phyloP scores from a whole-genome alignment of 768 basidiomycete species.

The Chalciporus piperatus region DNA sequence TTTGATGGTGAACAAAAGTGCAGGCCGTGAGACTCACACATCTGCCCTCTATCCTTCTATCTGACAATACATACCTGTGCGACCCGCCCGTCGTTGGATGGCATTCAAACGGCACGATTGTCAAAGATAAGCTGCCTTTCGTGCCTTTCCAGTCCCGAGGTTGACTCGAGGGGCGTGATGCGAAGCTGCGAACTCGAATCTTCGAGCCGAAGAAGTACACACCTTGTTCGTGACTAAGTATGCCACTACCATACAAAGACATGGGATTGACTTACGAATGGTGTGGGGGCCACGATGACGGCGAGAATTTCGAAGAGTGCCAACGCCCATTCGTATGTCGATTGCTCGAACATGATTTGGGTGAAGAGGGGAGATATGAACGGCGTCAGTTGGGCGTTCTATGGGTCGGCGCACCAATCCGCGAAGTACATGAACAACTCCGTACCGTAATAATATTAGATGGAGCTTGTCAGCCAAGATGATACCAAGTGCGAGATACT shows the following conservation, averaged over 20 bases:
- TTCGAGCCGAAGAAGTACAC: conserved; percentile 32
- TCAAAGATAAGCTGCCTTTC: neutral
- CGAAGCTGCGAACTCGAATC: conserved; percentile 31
- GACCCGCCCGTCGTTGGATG: neutral
- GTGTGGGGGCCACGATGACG: conserved; percentile 42
- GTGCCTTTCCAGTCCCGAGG: conserved; percentile 11
- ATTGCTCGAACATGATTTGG: conserved; percentile 40
- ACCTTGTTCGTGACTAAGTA: conserved; percentile 8
- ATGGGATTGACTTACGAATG: conserved; percentile 33
- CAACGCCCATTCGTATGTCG: conserved; percentile 50
- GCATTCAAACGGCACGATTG: neutral
- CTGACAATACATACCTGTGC: neutral
- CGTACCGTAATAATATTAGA: no score
- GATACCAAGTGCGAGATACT: conserved; percentile 20
- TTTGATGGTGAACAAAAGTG: no score
- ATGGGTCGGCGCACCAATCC: conserved; percentile 48
- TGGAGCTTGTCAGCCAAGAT: no score
- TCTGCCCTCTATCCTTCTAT: neutral
- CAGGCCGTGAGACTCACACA: no score
- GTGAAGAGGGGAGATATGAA: conserved; percentile 51
- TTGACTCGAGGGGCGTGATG: conserved; percentile 8
- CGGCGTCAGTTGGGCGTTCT: neutral
- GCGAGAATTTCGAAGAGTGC: conserved; percentile 42
- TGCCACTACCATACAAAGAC: no score
- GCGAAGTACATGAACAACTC: conserved; percentile 48